These are phyloP conservation scores for Citrus reticulata DNA, from an alignment of 345 rosid species.

Conservation along the genomic window DNA sequence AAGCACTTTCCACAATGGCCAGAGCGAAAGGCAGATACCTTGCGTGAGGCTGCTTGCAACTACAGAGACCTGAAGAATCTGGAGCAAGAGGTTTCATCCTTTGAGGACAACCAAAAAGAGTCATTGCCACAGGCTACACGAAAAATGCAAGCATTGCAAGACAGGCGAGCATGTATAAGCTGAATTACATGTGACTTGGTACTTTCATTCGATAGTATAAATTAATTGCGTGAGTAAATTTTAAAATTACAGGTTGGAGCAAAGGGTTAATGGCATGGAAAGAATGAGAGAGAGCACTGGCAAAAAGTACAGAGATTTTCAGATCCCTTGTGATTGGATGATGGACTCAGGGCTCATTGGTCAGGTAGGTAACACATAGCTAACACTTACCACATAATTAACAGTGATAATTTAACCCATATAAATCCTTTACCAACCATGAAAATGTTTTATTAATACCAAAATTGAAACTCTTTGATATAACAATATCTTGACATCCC, in stretches of 20 bases:
- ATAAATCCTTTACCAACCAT: not conserved
- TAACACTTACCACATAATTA: conserved; percentile 1
- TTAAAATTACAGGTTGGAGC: conserved; percentile 65
- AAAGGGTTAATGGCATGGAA: conserved; percentile 55
- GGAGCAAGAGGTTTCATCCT: conserved; percentile 57
- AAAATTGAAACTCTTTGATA: not conserved
- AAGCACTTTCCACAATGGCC: conserved; percentile 96
- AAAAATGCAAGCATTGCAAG: conserved; percentile 76
- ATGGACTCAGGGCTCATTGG: conserved; percentile 70
- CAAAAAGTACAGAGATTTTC: conserved; percentile 74
- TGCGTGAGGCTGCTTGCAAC: conserved; percentile 85
- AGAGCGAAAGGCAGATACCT: conserved; percentile 77
- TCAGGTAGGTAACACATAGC: conserved; percentile 57
- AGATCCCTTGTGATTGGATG: conserved; percentile 98
- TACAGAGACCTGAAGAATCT: conserved; percentile 60
- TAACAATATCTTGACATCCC: not conserved
- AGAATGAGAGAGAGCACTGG: conserved; percentile 53
- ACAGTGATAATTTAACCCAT: not conserved
- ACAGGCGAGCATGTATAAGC: conserved; percentile 90
- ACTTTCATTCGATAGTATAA: not conserved
- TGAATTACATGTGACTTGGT: conserved; percentile 18
- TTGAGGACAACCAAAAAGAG: conserved; percentile 57
- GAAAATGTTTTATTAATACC: not conserved
- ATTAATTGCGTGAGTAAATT: conserved; percentile 23
- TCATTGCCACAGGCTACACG: conserved; percentile 37